These are phyloP conservation scores for Nakazawaea anatomiae DNA, from an alignment of 805 yeast genomes.

Conservation along the genomic window DNA sequence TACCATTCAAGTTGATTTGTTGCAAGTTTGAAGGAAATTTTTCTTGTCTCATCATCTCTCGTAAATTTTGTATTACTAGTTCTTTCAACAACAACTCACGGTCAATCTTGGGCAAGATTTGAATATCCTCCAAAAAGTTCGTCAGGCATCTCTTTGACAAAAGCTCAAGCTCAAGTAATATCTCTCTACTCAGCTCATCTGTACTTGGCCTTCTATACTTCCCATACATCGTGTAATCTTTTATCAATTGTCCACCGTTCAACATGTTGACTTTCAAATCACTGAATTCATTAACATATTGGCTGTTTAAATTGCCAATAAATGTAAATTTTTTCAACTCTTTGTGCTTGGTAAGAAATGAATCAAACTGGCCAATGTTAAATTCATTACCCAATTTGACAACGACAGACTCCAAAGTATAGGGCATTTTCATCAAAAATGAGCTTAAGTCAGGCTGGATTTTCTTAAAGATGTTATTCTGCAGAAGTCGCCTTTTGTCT, in stretches of 20 bases:
- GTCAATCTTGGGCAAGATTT: neutral
- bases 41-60: neutral
- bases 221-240: conserved; percentile 7
- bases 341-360: neutral
- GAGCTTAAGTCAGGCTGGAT: conserved; percentile 4
- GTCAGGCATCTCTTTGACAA: neutral
- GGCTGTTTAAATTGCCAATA: conserved; percentile 1
- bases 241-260: neutral
- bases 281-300: neutral
- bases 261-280: conserved; percentile 2
- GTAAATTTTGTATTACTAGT: neutral
- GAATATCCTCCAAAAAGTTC: too few species aligned
- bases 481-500: neutral
- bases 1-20: conserved; percentile 1
- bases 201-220: neutral
- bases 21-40: neutral
- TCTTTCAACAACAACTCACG: neutral
- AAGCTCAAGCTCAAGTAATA: neutral
- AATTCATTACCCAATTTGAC: conserved; percentile 5
- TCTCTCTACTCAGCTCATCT: neutral
- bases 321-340: neutral
- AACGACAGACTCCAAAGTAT: neutral
- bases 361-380: conserved; percentile 1
- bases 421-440: neutral
- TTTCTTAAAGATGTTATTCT: neutral